phyloP scores from a whole-genome alignment of 257 asterid species.

The Salvia rosmarinus region DNA sequence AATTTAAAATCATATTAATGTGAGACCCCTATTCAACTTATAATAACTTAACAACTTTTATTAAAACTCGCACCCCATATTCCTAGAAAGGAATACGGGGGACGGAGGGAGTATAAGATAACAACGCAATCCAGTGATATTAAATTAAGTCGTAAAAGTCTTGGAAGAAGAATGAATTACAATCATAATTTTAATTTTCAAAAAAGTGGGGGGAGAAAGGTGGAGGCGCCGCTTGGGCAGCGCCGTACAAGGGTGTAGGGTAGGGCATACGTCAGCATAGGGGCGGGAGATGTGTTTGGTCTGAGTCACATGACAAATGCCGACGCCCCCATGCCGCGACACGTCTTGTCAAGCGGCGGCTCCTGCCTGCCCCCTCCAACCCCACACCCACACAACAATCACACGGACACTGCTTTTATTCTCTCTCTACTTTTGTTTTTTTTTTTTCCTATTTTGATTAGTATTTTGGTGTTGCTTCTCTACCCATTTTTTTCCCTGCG shows the following conservation, averaged over 20 bases:
- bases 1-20: no score
- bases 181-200: no score
- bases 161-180: background rate
- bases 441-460: no score
- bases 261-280: conserved; percentile 64
- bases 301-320: conserved; percentile 39
- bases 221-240: conserved; percentile 61
- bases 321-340: conserved; percentile 45
- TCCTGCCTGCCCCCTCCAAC: conserved; percentile 42
- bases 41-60: no score
- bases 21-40: no score
- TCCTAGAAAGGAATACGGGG: no score
- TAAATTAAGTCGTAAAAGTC: background rate
- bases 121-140: conserved; percentile 21
- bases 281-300: conserved; percentile 21
- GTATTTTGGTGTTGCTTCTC: background rate
- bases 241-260: conserved; percentile 51
- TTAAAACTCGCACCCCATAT: no score
- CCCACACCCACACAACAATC: conserved; percentile 35
- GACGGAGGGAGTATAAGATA: no score
- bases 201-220: background rate
- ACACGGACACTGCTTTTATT: conserved; percentile 7
- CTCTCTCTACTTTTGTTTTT: background rate
- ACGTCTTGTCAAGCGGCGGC: conserved; percentile 79
- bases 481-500: conserved; percentile 15